Base-by-base conservation (phyloP, 2,329 filamentous ascomycete genomes). In the Hypoxylon sp. region DNA sequence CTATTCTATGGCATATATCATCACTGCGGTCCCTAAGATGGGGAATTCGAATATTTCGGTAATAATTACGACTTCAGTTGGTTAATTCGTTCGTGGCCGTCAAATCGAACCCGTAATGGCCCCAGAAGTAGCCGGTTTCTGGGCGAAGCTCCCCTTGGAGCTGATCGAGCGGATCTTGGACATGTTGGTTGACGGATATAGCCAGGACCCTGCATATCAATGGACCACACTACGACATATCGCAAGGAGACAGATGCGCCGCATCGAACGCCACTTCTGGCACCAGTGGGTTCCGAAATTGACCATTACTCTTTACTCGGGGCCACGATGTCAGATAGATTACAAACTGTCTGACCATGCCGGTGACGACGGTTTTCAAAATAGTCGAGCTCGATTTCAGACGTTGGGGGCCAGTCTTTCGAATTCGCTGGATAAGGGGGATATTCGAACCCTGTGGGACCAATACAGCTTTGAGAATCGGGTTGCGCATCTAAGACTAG, bases 391-490 rank as follows among this genome's bases (percentile, higher is more conserved):
- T 44, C 58, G 56, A 18, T 69, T 69, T 45, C 55, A 61, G 26
- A 59, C 64, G 12, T 24, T 33, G 14, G 55, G 46, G 12, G 36
- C 52, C 16, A 9, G 30, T 42, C 36, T 61, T 12, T 45, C 58
- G 6, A 52, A 61, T 30, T 46, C 55, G 5, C 11, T 59, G 2
- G 61, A 54, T 12, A 57, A 65, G 28, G 62, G 45, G 26, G 51
- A 61, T 14, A 54, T 69, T 20, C 48, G 45, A 11, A 14, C 55
- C 5, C 44, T 68, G 9, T 69, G 67, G 67, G 32, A 52, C 40
- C 61, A 65, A 12, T 69, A 69, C 40, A 40, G 58, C 51, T 67
- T 69, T 33, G 67, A 69, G 33, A 69, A 69, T 46, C 61, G 61
- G 14, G 64, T 68, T 3, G 64, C 67, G 16, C 67, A 69, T 22